These are phyloP conservation scores for Chaetomium sp. DNA, from an alignment of 2,329 filamentous ascomycete genomes.

Conservation along the genomic window DNA sequence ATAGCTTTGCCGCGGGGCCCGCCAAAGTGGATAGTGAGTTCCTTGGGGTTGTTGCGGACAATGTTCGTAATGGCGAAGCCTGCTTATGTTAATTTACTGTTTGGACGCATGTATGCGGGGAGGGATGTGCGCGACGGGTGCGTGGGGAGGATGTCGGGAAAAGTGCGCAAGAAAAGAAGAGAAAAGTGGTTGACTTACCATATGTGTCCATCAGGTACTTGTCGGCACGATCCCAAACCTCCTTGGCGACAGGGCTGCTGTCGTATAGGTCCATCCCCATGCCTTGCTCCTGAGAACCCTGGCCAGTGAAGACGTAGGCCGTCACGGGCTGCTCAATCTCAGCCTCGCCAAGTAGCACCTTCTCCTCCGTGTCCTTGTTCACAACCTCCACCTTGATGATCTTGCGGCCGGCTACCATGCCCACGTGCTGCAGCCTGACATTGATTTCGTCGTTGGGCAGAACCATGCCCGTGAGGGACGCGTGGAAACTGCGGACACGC, in stretches of 20 bases:
- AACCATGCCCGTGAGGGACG: conserved; percentile 96
- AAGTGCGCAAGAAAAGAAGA: not conserved
- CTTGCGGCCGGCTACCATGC: conserved; percentile 97
- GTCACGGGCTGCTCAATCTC: conserved; percentile 97
- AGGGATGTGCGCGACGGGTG: too few relatives aligned
- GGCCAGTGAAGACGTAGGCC: conserved; percentile 95
- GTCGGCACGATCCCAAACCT: conserved; percentile 96
- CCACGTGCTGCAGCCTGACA: conserved; percentile 91
- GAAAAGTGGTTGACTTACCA: conserved; percentile 49
- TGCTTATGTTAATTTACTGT: conserved; percentile 29
- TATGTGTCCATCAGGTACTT: conserved; percentile 99
- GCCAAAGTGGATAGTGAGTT: conserved; percentile 96
- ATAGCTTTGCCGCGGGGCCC: conserved; percentile 95
- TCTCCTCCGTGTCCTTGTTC: conserved; percentile 94
- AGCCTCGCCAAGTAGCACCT: conserved; percentile 89
- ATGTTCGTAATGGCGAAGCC: conserved; percentile 97
- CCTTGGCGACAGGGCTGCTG: conserved; percentile 87
- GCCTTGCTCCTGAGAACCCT: conserved; percentile 96
- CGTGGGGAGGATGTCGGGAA: not conserved
- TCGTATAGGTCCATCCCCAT: conserved; percentile 99
- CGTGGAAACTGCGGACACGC: conserved; percentile 94
- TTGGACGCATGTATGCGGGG: too few relatives aligned
- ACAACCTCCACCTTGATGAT: conserved; percentile 98
- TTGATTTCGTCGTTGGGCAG: conserved; percentile 92
- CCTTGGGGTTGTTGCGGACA: conserved; percentile 98